Conservation (phyloP, 192 early-diverging fungal species). For the Linnemannia schmuckeri region DNA sequence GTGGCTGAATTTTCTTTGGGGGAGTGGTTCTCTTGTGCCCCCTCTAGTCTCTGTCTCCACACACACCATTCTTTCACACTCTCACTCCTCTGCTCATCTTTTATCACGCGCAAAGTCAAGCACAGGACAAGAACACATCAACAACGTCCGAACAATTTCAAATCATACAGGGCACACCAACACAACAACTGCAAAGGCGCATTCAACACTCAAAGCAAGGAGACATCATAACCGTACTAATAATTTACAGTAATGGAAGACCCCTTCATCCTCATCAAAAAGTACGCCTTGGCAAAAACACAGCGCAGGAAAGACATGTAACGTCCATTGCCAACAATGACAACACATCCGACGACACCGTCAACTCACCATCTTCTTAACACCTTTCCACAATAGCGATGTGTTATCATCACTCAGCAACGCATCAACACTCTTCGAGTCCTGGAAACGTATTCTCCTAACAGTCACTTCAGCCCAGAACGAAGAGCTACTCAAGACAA, state of each 20-base stretch:
- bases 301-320: background rate
- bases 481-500: slow-evolving; percentile 68
- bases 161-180: no score
- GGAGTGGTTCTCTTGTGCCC: no score
- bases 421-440: slow-evolving; percentile 59
- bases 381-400: slow-evolving; percentile 43
- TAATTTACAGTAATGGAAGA: slow-evolving; percentile 30
- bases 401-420: slow-evolving; percentile 58
- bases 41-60: no score
- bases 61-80: no score
- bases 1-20: no score
- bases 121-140: no score
- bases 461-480: slow-evolving; percentile 66
- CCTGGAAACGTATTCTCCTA: slow-evolving; percentile 67
- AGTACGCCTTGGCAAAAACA: slow-evolving; percentile 15
- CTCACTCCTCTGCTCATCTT: no score
- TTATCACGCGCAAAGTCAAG: no score
- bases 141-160: no score
- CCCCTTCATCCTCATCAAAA: slow-evolving; percentile 58
- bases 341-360: background rate
- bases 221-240: no score
- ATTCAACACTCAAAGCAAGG: no score
- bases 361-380: background rate
- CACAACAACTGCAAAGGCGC: no score
- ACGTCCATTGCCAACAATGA: background rate